Percentiles rank a stretch among this genome's conserved stretches.
phyloP scores from a whole-genome alignment of 306 rosid species.

The Rubus idaeus region DNA sequence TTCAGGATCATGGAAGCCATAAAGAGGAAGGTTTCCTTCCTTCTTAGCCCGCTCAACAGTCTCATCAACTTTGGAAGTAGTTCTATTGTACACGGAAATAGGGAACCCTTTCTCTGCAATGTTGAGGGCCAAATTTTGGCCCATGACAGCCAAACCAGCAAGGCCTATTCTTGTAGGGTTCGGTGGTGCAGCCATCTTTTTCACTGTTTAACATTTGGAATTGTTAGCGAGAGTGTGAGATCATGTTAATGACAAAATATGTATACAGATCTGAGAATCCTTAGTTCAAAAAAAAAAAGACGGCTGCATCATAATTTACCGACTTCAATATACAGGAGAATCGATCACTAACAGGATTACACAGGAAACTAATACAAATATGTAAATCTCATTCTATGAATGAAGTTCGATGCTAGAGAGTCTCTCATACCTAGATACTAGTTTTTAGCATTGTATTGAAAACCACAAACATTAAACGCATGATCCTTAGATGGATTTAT shows the following conservation, averaged over 20 bases:
- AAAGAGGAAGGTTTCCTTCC: constrained; percentile 85
- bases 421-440: not conserved
- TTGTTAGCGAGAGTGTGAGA: constrained; percentile 30
- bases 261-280: not conserved
- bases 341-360: not conserved
- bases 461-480: not conserved
- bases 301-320: not conserved
- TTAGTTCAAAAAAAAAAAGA: not conserved
- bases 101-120: constrained; percentile 97
- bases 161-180: constrained; percentile 74
- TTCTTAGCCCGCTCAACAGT: constrained; percentile 76
- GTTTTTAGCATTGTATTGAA: not conserved
- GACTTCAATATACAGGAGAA: not conserved
- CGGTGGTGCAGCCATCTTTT: constrained; percentile 56
- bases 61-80: constrained; percentile 88
- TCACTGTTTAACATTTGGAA: constrained; percentile 41
- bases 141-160: constrained; percentile 93
- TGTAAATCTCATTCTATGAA: not conserved
- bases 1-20: constrained; percentile 88
- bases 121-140: constrained; percentile 89
- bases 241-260: not conserved
- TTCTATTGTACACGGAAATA: constrained; percentile 84
- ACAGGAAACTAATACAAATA: not conserved
- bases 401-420: not conserved
- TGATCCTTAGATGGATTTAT: not conserved